These are phyloP conservation scores for Fusarium sp. DNA, from an alignment of 2,329 filamentous ascomycete genomes.

Conservation along the genomic window DNA sequence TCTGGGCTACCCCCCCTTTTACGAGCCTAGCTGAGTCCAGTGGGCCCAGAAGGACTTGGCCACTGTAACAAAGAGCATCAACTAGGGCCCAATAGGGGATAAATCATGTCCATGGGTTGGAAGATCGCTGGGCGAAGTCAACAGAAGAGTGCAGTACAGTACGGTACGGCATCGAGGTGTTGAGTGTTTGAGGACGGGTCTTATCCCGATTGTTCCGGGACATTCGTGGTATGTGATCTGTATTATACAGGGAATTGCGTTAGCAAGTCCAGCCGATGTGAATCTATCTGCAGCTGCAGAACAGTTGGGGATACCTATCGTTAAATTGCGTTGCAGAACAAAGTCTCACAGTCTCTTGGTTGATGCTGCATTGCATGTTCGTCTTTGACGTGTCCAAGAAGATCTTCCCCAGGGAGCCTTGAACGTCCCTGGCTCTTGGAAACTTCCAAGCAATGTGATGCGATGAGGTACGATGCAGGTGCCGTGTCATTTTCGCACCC, in stretches of 20 bases:
- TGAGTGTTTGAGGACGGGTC: slow-evolving; percentile 25
- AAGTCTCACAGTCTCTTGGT: neutral
- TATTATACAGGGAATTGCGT: neutral
- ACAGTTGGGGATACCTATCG: neutral
- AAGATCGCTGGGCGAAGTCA: slow-evolving; percentile 30
- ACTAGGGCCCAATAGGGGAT: slow-evolving; percentile 31
- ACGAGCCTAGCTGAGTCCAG: slow-evolving; percentile 17
- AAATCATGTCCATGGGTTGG: slow-evolving; percentile 9
- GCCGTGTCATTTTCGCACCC: slow-evolving; percentile 36
- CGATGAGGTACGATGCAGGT: slow-evolving; percentile 18
- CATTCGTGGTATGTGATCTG: neutral
- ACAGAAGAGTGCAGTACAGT: neutral
- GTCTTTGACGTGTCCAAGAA: slow-evolving; percentile 7
- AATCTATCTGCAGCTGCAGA: neutral
- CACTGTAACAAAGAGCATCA: slow-evolving; percentile 11
- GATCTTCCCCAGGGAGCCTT: slow-evolving; percentile 29
- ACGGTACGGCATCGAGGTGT: neutral
- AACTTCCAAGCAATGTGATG: neutral
- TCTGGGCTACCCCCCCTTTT: slow-evolving; percentile 26
- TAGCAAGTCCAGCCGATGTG: slow-evolving; percentile 1
- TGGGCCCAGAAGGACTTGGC: slow-evolving; percentile 22
- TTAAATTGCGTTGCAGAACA: neutral
- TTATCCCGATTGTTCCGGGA: slow-evolving; percentile 24
- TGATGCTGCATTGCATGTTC: neutral
- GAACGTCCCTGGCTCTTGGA: slow-evolving; percentile 1